These are phyloP conservation scores for Holtermannia corniformis DNA, from an alignment of 768 basidiomycete species.

Conservation along the genomic window DNA sequence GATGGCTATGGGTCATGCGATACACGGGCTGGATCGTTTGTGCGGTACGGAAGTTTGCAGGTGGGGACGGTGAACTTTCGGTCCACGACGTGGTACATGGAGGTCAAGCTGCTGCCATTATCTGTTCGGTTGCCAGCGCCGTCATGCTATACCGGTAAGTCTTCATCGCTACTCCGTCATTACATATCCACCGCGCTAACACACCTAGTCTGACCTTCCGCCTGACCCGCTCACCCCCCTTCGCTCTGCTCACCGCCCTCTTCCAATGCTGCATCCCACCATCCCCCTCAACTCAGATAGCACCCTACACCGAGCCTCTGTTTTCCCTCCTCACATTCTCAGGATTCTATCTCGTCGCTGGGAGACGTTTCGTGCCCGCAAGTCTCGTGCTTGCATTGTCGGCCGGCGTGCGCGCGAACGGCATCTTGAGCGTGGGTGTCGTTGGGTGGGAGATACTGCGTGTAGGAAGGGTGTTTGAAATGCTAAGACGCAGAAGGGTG, in stretches of 20 bases:
- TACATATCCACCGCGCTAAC: slow-evolving; percentile 46
- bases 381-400: slow-evolving; percentile 19
- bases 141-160: slow-evolving; percentile 39
- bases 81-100: slow-evolving; percentile 19
- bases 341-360: slow-evolving; percentile 43
- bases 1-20: slow-evolving; percentile 52
- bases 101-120: slow-evolving; percentile 18
- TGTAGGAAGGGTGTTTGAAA: not conserved
- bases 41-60: not conserved
- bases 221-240: slow-evolving; percentile 50
- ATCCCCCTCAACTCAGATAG: slow-evolving; percentile 63
- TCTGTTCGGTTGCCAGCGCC: slow-evolving; percentile 20
- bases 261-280: slow-evolving; percentile 65
- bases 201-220: slow-evolving; percentile 47
- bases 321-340: slow-evolving; percentile 71
- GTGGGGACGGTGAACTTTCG: not conserved
- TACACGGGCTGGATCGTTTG: slow-evolving; percentile 14
- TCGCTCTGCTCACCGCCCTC: slow-evolving; percentile 55
- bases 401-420: slow-evolving; percentile 28
- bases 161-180: slow-evolving; percentile 40
- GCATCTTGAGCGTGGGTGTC: slow-evolving; percentile 22
- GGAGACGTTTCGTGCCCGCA: slow-evolving; percentile 7
- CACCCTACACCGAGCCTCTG: slow-evolving; percentile 75
- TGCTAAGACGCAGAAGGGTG: not conserved
- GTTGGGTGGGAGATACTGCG: slow-evolving; percentile 15